Evolutionary conservation across 495 filamentous ascomycete genomes (phyloP).

Genomic region (Talaromyces thailandensis): DNA sequence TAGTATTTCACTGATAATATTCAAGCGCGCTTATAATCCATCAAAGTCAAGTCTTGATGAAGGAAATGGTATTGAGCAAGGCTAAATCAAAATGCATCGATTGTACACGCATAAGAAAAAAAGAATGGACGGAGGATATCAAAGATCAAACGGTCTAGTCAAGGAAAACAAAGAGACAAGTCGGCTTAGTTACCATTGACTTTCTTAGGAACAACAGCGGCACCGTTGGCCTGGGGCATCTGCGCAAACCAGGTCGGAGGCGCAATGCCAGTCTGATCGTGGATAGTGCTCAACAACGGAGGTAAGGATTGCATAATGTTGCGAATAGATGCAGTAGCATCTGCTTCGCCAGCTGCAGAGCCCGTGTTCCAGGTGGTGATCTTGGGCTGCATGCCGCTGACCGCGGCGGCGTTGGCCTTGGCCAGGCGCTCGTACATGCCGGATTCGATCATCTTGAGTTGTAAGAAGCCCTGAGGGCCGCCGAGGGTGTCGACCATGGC

Average conservation of each 20-base stretch:
- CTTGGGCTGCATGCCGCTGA: slow-evolving; percentile 74
- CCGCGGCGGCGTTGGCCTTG: slow-evolving; percentile 46
- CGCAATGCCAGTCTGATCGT: slow-evolving; percentile 72
- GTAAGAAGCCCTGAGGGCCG: slow-evolving; percentile 62
- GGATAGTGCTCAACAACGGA: slow-evolving; percentile 69
- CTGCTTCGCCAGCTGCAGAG: slow-evolving; percentile 20
- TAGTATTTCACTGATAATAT: background rate
- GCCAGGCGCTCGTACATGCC: slow-evolving; percentile 31
- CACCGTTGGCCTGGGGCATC: slow-evolving; percentile 23
- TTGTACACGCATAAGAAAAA: background rate
- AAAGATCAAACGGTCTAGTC: background rate
- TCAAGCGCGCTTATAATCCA: background rate
- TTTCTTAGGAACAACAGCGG: slow-evolving; percentile 1
- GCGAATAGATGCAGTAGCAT: slow-evolving; percentile 40
- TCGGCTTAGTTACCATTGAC: slow-evolving; percentile 1
- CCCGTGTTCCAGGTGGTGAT: slow-evolving; percentile 80
- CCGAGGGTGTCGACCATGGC: slow-evolving; percentile 62
- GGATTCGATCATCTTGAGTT: slow-evolving; percentile 53
- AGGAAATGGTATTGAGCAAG: background rate
- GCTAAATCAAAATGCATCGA: background rate
- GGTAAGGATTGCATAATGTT: slow-evolving; percentile 69
- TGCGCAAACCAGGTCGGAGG: slow-evolving; percentile 61
- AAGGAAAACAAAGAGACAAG: background rate
- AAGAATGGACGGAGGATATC: background rate
- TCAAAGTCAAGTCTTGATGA: background rate